phyloP scores from a whole-genome alignment of 1,284 basidiomycete species.

The Leccinum subrobustum region DNA sequence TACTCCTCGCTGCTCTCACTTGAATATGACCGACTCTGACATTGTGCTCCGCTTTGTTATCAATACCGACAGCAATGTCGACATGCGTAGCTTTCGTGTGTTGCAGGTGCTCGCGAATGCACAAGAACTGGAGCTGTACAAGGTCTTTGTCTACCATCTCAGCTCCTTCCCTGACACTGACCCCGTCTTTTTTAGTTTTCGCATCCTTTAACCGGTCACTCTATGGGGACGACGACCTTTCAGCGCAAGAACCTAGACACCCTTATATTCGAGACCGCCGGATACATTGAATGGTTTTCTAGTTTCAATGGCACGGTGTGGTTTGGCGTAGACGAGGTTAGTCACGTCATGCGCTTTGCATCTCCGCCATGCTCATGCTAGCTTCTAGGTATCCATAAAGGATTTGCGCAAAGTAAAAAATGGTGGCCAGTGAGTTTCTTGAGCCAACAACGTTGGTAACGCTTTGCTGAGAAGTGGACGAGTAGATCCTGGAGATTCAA shows the following conservation, averaged over 20 bases:
- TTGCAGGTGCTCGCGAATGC: conserved; percentile 35
- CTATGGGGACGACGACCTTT: conserved; percentile 46
- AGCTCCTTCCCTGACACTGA: neutral
- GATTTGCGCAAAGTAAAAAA: conserved; percentile 53
- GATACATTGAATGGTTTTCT: conserved; percentile 52
- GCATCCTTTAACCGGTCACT: conserved; percentile 48
- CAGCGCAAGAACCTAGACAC: conserved; percentile 48
- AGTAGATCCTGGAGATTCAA: conserved; percentile 55
- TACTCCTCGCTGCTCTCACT: neutral
- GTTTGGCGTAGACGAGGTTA: conserved; percentile 52
- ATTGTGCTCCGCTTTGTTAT: conserved; percentile 45
- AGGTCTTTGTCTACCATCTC: conserved; percentile 26
- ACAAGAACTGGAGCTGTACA: conserved; percentile 46
- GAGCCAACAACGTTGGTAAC: neutral
- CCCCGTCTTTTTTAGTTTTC: conserved; percentile 39
- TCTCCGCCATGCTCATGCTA: neutral
- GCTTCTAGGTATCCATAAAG: conserved; percentile 41
- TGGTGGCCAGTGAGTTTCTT: conserved; percentile 46
- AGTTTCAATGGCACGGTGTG: conserved; percentile 43
- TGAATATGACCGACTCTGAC: conserved; percentile 31
- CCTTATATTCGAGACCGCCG: conserved; percentile 48
- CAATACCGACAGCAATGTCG: conserved; percentile 34
- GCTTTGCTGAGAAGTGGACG: conserved; percentile 5
- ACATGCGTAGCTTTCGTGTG: conserved; percentile 47
- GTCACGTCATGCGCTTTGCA: conserved; percentile 1